Conservation (phyloP, 176 grass and related monocot genomes). For the Chrysopogon serrulatus region DNA sequence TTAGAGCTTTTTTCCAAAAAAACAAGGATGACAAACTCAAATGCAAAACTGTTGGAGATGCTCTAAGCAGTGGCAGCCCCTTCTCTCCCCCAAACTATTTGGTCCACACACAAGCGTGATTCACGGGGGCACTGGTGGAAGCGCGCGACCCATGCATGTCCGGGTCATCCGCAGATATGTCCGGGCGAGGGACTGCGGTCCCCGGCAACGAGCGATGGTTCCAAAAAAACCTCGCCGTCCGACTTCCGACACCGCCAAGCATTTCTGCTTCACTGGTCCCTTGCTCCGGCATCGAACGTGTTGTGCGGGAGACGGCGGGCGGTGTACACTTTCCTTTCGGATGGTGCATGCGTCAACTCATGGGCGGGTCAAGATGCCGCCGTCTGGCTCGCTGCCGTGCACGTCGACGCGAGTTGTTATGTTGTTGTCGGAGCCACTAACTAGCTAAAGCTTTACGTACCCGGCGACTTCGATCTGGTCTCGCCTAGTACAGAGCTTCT, state of each 20-base stretch:
- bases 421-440: background rate
- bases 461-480: conserved; percentile 26
- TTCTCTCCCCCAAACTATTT: too few relatives aligned
- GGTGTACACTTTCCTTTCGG: background rate
- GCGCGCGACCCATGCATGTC: background rate
- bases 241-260: background rate
- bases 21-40: too few relatives aligned
- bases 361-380: conserved; percentile 2
- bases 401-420: background rate
- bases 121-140: background rate
- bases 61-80: too few relatives aligned
- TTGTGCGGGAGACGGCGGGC: conserved; percentile 1
- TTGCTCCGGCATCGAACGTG: background rate
- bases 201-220: background rate
- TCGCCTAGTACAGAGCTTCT: conserved; percentile 14
- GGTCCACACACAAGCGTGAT: background rate
- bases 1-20: too few relatives aligned
- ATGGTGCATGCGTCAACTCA: conserved; percentile 22
- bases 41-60: too few relatives aligned
- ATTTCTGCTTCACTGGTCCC: background rate
- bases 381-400: background rate
- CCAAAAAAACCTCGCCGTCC: conserved; percentile 5
- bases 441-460: background rate
- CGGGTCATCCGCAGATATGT: background rate
- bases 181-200: background rate